Evolutionary conservation across 352 stramenopile species (phyloP), one percentile per base, ranked within the genome.

Genomic region (Phytophthora podocarpi): DNA sequence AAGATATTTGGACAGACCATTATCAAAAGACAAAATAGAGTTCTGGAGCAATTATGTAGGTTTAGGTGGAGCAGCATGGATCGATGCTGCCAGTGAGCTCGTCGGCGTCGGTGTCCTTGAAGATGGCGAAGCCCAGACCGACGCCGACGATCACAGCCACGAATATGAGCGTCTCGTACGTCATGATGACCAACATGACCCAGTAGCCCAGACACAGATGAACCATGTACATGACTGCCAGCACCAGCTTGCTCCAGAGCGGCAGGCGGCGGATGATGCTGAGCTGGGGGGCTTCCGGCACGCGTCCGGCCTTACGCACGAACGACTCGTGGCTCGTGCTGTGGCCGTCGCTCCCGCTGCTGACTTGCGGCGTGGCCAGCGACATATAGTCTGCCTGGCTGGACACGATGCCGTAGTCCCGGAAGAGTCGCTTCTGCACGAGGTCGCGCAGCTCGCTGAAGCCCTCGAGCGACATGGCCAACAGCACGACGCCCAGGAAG

Each of bases 101-200:
- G 15, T 91, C 78, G 7, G 67, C 75, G 31, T 95, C 83, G 0
- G 82, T 91, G 65, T 95, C 82, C 60, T 95, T 95, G 51, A 95
- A 95, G 50, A 93, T 59, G 43, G 80, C 74, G 55, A 95, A 93
- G 42, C 84, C 84, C 24, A 87, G 39, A 5, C 82, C 84, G 15
- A 93, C 65, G 1, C 85, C 85, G 8, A 95, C 36, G 40, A 92
- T 81, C 7, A 90, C 82, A 7, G 83, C 83, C 30, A 91, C 46
- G 61, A 95, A 95, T 51, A 95, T 75, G n/a, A 87, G 59, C 15
- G 76, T 85, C 71, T 95, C 85, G 70, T 88, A 95, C 58, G 84
- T 88, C 85, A 95, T 95, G 49, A 91, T 84, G 37, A 95, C 47
- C n/a, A 95, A 70, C 85, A 95, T 95, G 67, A 91, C 58, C 37